Evolutionary conservation across 306 rosid species (phyloP), one percentile per base, ranked within the genome.

Genomic region (Sophora flavescens): DNA sequence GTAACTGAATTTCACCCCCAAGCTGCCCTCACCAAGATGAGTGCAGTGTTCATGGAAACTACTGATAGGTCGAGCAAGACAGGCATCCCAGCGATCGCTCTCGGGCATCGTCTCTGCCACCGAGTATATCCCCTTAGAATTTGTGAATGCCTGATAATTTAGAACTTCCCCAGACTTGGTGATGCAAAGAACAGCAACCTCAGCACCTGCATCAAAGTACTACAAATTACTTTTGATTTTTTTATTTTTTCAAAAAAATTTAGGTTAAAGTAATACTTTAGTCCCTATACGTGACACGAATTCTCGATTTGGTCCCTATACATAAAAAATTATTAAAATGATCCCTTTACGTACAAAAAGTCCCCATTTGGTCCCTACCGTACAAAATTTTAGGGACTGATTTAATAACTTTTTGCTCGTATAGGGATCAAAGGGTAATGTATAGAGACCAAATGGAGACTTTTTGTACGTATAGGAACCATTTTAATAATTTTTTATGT

Each of bases 51-150:
- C 90, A 35, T 95, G 98, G 85, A 92, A 95, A 80, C 97, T 90
- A 72, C 92, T 90, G 76, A 92, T 92, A 1, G 98, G 98, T 35
- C 98, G 93, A 11, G 97, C 93, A 22, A 95, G 96, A 76, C 97
- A 95, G 2, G 96, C 96, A 45, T 95, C 98, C 97, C 97, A 95
- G 4, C 98, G 91, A 72, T 92, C 97, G 13, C 92, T 95, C 86
- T 90, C 96, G 0, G 98, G 97, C 97, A 92, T 92, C 0, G 97
- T 95, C 86, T 95, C 97, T 0, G 97, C 97, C 50, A 95, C 97
- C 0, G 95, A 84, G 84, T 92, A 95, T 60, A 86, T 64, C 58
- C 98, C 98, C 77, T 76, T 95, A 0, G 85, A 78, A 65, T 95
- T 82, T 5, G 97, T 89, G 86, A 95, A 95, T 22, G 98, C 97